Evolutionary conservation across 1,139 yeast genomes (phyloP).

Genomic region (Yamadazyma atlantica): DNA sequence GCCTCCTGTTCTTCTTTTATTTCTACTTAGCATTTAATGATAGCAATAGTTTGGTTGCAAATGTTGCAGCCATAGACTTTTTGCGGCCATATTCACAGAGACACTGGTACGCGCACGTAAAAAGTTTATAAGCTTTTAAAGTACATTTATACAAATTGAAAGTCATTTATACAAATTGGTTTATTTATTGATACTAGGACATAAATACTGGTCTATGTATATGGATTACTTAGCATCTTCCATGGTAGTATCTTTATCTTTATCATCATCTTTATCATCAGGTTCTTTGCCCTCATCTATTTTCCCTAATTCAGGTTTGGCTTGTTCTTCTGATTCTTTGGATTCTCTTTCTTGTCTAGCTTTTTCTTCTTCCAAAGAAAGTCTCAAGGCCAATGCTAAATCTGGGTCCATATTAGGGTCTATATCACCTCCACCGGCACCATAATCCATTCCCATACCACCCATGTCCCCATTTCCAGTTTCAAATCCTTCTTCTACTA

Average conservation of each 20-base stretch:
- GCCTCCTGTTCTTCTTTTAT: slow-evolving; percentile 2
- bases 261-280: slow-evolving; percentile 13
- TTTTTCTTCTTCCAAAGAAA: slow-evolving; percentile 81
- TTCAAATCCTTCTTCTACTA: slow-evolving; percentile 55
- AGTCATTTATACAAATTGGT: background rate
- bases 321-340: no score
- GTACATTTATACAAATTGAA: no score
- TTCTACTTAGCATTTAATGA: slow-evolving; percentile 9
- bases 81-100: background rate
- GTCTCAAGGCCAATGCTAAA: slow-evolving; percentile 87
- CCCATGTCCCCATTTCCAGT: slow-evolving; percentile 44
- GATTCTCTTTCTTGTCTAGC: slow-evolving; percentile 70
- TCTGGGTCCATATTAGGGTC: slow-evolving; percentile 98
- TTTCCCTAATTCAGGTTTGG: slow-evolving; percentile 27
- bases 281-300: slow-evolving; percentile 33
- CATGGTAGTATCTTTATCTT: slow-evolving; percentile 16
- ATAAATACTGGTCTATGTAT: no score
- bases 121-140: no score
- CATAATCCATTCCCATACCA: slow-evolving; percentile 44
- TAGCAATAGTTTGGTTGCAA: background rate
- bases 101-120: background rate
- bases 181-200: background rate
- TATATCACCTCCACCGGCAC: slow-evolving; percentile 53
- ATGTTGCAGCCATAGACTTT: slow-evolving; percentile 3
- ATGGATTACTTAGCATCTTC: slow-evolving; percentile 16